phyloP scores from a whole-genome alignment of 2,329 filamentous ascomycete species.

The Ophiobolus disseminans region DNA sequence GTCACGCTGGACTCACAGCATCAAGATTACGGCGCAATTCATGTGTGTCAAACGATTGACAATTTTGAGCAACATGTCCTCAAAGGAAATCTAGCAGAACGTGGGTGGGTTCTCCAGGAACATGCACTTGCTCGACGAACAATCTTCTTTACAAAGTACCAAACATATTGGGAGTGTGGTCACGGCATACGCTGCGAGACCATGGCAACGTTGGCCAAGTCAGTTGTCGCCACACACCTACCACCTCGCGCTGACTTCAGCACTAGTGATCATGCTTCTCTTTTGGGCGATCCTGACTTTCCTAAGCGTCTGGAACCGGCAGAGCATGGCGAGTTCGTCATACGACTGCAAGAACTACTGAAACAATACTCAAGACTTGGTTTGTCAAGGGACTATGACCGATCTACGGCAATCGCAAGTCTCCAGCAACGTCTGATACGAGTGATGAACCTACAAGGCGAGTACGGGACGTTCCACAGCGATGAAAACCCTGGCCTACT shows the following conservation, averaged over 20 bases:
- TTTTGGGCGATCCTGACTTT: constrained; percentile 40
- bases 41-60: constrained; percentile 22
- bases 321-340: constrained; percentile 23
- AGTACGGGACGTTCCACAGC: constrained; percentile 38
- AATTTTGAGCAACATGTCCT: constrained; percentile 29
- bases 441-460: neutral
- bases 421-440: neutral
- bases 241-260: neutral
- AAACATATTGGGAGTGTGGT: constrained; percentile 37
- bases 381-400: constrained; percentile 24
- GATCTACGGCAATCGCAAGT: constrained; percentile 39
- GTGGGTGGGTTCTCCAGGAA: constrained; percentile 39
- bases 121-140: constrained; percentile 29
- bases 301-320: neutral
- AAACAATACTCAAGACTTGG: constrained; percentile 38
- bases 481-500: constrained; percentile 25
- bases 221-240: constrained; percentile 3
- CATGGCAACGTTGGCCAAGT: constrained; percentile 20
- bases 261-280: constrained; percentile 17
- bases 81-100: constrained; percentile 13
- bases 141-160: constrained; percentile 30
- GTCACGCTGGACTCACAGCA: constrained; percentile 1
- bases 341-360: constrained; percentile 23
- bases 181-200: constrained; percentile 27
- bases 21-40: constrained; percentile 10